Percentiles rank a stretch among this genome's conserved stretches.
These are phyloP conservation scores for Sporisorium exsertum DNA, from an alignment of 1,284 basidiomycete species.

Conservation along the genomic window DNA sequence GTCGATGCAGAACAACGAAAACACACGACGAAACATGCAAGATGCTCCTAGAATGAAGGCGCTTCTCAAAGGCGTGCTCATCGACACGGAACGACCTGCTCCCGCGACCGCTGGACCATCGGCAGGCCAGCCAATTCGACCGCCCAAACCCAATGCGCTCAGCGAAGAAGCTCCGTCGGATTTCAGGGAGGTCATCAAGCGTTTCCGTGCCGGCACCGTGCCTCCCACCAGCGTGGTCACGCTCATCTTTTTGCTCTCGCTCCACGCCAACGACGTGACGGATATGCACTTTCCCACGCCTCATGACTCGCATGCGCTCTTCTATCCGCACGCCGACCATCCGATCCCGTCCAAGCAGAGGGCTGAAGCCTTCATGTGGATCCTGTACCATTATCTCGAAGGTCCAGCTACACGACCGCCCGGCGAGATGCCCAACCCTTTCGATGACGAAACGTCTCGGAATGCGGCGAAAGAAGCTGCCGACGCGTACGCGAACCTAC, in stretches of 20 bases:
- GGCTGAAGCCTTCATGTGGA: conserved; percentile 64
- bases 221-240: conserved; percentile 65
- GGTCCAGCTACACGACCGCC: conserved; percentile 57
- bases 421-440: conserved; percentile 58
- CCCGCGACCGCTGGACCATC: conserved; percentile 56
- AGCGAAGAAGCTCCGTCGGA: conserved; percentile 62
- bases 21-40: conserved; percentile 79
- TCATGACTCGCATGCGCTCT: conserved; percentile 62
- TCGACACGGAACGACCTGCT: conserved; percentile 76
- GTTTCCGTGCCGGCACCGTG: conserved; percentile 38
- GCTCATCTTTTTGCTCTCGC: conserved; percentile 63
- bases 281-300: conserved; percentile 60
- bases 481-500: conserved; percentile 36
- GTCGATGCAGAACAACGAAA: conserved; percentile 76
- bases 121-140: conserved; percentile 43
- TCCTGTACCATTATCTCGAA: conserved; percentile 66
- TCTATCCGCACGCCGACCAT: conserved; percentile 62
- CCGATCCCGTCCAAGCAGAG: conserved; percentile 59
- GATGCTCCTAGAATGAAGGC: conserved; percentile 85
- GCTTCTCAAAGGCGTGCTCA: conserved; percentile 79
- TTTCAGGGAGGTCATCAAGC: conserved; percentile 59
- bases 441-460: conserved; percentile 56
- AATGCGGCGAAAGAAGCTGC: conserved; percentile 41
- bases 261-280: conserved; percentile 57
- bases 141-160: conserved; percentile 44